phyloP scores from a whole-genome alignment of 2,329 filamentous ascomycete genomes.

The Colletotrichum limetticola region DNA sequence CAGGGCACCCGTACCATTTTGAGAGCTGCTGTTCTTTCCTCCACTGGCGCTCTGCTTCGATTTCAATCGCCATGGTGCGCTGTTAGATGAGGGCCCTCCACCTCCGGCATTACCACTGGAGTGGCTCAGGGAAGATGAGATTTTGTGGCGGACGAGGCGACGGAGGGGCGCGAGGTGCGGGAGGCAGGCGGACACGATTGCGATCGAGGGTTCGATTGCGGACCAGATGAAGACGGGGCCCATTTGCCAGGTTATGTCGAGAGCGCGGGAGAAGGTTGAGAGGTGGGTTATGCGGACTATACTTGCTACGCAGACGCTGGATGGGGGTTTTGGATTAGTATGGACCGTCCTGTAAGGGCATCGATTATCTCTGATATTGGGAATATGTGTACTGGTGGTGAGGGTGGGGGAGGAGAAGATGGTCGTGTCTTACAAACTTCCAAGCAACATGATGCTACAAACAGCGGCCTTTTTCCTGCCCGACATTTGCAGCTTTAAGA shows the following conservation, averaged over 20 bases:
- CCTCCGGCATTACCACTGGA: neutral
- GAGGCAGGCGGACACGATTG: slow-evolving; percentile 51
- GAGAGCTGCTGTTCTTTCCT: neutral
- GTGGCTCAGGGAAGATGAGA: neutral
- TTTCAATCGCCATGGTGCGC: slow-evolving; percentile 5
- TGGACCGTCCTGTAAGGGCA: neutral
- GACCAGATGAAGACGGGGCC: slow-evolving; percentile 47
- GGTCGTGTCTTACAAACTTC: slow-evolving; percentile 25
- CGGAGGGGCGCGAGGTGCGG: slow-evolving; percentile 47
- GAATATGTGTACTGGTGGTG: too few species aligned
- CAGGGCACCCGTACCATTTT: slow-evolving; percentile 14
- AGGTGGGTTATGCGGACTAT: slow-evolving; percentile 24
- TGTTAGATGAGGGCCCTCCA: neutral
- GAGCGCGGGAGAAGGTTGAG: slow-evolving; percentile 15
- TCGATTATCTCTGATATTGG: too few species aligned
- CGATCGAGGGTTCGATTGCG: slow-evolving; percentile 51
- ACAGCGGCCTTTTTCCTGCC: slow-evolving; percentile 26
- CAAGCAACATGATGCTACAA: slow-evolving; percentile 26
- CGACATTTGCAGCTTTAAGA: slow-evolving; percentile 32
- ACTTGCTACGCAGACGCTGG: slow-evolving; percentile 27
- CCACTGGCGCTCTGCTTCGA: neutral
- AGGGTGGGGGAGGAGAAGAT: too few species aligned
- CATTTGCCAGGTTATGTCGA: slow-evolving; percentile 32
- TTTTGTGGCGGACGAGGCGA: neutral
- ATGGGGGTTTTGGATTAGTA: too few species aligned